Evolutionary conservation across 169 alveolate genomes (phyloP).

Genomic region (Fabrea salina): DNA sequence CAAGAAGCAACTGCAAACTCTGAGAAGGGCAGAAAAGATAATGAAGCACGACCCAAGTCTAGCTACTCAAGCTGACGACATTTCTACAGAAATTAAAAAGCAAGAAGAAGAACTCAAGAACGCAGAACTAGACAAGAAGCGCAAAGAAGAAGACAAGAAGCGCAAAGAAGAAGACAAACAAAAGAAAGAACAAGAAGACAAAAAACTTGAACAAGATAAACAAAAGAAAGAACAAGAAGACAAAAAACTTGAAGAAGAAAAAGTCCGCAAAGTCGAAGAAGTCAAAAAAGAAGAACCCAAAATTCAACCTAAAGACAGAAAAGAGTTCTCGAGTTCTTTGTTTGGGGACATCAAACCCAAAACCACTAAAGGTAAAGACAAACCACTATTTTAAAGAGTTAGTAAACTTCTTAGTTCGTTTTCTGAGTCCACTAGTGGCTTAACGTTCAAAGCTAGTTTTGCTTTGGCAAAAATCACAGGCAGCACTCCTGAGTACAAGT

Average conservation of each 20-base stretch:
- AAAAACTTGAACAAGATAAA: neutral
- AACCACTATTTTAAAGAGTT: too few relatives aligned
- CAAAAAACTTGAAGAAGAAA: neutral
- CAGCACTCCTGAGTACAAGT: neutral
- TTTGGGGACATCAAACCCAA: too few relatives aligned
- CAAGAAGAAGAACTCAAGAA: neutral
- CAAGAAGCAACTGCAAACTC: conserved; percentile 38
- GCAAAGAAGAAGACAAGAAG: neutral
- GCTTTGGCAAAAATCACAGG: neutral
- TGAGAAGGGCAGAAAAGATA: conserved; percentile 65
- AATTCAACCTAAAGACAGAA: too few relatives aligned
- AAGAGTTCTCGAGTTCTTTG: too few relatives aligned
- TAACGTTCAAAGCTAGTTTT: neutral
- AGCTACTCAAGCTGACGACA: conserved; percentile 1
- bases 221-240: neutral
- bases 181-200: neutral
- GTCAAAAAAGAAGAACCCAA: too few relatives aligned
- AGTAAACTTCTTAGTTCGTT: neutral
- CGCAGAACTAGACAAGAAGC: neutral
- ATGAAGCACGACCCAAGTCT: conserved; percentile 66
- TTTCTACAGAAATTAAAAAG: neutral
- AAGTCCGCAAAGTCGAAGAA: neutral
- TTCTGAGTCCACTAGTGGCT: conserved; percentile 7
- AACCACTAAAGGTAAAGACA: too few relatives aligned
- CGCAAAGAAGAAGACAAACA: neutral